A percentile compares a stretch with the other conserved stretches of the same genome.
Evolutionary conservation across 768 basidiomycete genomes (phyloP).

Genomic region (Boletus sensibilis): DNA sequence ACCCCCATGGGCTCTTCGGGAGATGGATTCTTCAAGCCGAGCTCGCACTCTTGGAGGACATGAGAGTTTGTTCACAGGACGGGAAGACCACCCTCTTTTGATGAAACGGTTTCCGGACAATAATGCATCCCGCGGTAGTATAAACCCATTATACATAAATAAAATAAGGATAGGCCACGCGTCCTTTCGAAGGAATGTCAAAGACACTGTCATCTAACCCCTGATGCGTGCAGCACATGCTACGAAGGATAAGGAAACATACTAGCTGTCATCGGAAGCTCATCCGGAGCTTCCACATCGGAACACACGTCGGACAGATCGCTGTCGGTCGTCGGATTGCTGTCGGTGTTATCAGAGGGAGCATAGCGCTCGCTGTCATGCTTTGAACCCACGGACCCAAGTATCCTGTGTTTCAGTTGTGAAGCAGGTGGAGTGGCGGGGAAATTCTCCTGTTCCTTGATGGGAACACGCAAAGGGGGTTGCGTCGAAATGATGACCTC

Average conservation of each 20-base stretch:
- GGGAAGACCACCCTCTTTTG: no score
- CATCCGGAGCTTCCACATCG: conserved; percentile 24
- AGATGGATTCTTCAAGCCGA: no score
- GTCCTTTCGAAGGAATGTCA: conserved; percentile 11
- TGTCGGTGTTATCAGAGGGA: conserved; percentile 24
- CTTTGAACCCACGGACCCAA: conserved; percentile 17
- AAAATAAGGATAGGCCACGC: conserved; percentile 33
- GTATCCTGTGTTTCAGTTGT: conserved; percentile 21
- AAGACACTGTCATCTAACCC: conserved; percentile 10
- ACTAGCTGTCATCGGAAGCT: conserved; percentile 25
- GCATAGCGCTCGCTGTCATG: conserved; percentile 21
- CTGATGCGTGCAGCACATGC: conserved; percentile 8
- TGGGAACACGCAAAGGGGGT: conserved; percentile 3
- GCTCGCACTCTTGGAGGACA: no score
- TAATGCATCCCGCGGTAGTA: conserved; percentile 2
- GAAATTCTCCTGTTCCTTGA: conserved; percentile 16
- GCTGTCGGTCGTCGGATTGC: conserved; percentile 13
- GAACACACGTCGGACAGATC: conserved; percentile 28
- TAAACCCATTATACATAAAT: conserved; percentile 26
- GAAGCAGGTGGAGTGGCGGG: conserved; percentile 23
- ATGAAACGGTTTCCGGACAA: neutral
- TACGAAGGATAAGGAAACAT: conserved; percentile 15
- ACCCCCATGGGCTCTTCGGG: neutral
- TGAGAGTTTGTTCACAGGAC: no score
- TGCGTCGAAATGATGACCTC: conserved; percentile 23